Percentiles rank a stretch among this genome's conserved stretches.
These are phyloP conservation scores for Mycena amicta DNA, from an alignment of 768 basidiomycete genomes.

Conservation along the genomic window DNA sequence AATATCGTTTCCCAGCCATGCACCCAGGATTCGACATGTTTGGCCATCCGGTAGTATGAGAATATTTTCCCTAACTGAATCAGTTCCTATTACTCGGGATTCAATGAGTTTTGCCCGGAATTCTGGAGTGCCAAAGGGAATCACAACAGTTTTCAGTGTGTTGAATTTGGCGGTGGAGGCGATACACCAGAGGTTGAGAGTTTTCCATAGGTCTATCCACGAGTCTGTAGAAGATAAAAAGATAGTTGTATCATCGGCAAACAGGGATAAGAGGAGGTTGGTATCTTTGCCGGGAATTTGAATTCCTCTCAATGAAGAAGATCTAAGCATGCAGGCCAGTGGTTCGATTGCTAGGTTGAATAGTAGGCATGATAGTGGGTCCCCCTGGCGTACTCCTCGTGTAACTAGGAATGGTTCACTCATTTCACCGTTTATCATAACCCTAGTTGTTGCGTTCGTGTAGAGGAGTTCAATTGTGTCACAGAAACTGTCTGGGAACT, in stretches of 20 bases:
- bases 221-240: constrained; percentile 20
- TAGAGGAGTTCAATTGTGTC: not conserved
- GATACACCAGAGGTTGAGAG: constrained; percentile 15
- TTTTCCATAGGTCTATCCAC: not conserved
- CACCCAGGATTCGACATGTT: not conserved
- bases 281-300: constrained; percentile 12
- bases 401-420: constrained; percentile 4
- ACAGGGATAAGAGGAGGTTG: constrained; percentile 23
- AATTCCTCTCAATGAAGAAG: constrained; percentile 22
- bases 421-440: constrained; percentile 9
- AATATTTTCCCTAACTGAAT: not conserved
- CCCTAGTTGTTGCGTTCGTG: not conserved
- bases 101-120: not conserved
- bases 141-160: constrained; percentile 23
- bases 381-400: constrained; percentile 1
- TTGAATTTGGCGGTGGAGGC: constrained; percentile 25
- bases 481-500: not conserved
- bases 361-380: constrained; percentile 8
- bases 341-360: constrained; percentile 5
- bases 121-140: constrained; percentile 6
- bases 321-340: constrained; percentile 28
- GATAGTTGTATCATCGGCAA: constrained; percentile 29
- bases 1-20: not conserved
- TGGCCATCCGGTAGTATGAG: not conserved
- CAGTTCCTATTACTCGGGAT: not conserved